Percentiles rank a stretch among this genome's conserved stretches.
These are phyloP conservation scores for Lupinus albus DNA, from an alignment of 306 rosid genomes.

Conservation along the genomic window DNA sequence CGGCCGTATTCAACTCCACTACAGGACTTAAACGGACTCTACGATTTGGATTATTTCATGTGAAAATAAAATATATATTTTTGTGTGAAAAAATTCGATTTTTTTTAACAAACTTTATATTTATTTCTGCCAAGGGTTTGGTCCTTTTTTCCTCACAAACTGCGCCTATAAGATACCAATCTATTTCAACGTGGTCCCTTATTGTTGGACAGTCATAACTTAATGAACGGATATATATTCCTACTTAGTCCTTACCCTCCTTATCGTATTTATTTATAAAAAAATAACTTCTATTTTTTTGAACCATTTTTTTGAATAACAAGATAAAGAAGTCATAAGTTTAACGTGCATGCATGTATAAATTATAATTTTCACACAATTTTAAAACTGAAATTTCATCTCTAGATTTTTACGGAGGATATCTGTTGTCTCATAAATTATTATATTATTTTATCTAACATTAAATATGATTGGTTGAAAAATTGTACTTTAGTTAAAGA, in stretches of 20 bases:
- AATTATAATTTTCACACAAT: neutral
- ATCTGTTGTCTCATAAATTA: too few relatives aligned
- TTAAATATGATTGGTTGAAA: too few relatives aligned
- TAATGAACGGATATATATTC: slow-evolving; percentile 36
- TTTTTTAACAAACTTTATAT: neutral
- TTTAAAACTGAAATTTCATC: too few relatives aligned
- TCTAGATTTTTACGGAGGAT: too few relatives aligned
- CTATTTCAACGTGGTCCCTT: slow-evolving; percentile 57
- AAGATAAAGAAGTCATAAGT: neutral
- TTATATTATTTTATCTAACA: too few relatives aligned
- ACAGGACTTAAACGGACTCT: neutral
- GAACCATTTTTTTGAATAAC: neutral
- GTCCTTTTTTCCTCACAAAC: slow-evolving; percentile 26
- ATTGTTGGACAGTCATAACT: slow-evolving; percentile 46
- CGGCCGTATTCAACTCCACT: neutral
- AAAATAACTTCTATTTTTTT: neutral
- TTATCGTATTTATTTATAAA: neutral
- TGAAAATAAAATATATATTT: too few relatives aligned
- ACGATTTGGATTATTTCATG: neutral
- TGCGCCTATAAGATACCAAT: slow-evolving; percentile 29
- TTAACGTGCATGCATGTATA: slow-evolving; percentile 36
- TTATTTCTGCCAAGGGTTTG: neutral
- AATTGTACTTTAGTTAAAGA: too few relatives aligned
- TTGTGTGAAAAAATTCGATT: too few relatives aligned
- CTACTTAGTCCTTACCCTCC: slow-evolving; percentile 26